Evolutionary conservation across 169 alveolate species (phyloP).

Genomic region (Perkinsus marinus): DNA sequence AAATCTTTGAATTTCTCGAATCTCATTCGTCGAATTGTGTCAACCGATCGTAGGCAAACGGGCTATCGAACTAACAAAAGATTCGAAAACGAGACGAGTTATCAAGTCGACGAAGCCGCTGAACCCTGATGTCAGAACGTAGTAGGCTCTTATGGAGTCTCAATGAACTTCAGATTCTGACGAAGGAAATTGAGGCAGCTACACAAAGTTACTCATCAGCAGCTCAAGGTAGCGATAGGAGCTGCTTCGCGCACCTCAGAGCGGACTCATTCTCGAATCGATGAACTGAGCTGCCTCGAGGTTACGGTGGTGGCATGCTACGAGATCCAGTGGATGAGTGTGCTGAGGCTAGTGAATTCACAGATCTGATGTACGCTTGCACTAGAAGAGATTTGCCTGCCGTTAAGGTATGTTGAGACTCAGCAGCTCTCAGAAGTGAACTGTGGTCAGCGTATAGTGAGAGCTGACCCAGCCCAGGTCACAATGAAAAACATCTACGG

Average conservation of each 20-base stretch:
- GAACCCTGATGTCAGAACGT: not conserved
- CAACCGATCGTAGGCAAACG: not conserved
- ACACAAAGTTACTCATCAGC: not conserved
- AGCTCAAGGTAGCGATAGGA: not conserved
- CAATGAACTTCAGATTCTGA: not conserved
- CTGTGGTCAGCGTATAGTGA: not conserved
- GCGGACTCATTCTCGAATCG: not conserved
- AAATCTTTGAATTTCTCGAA: no score
- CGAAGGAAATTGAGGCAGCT: not conserved
- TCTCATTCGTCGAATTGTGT: no score
- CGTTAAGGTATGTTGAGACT: not conserved
- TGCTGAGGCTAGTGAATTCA: not conserved
- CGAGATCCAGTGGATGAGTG: not conserved
- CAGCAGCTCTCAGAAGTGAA: not conserved
- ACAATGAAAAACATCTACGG: not conserved
- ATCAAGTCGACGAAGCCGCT: not conserved
- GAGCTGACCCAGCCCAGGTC: not conserved
- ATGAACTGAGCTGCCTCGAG: not conserved
- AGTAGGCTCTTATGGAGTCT: not conserved
- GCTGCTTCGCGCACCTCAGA: not conserved
- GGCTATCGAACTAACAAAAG: not conserved
- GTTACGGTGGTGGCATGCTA: not conserved
- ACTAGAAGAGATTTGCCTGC: not conserved
- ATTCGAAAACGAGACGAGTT: not conserved
- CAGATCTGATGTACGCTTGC: not conserved